Evolutionary conservation across 164 flowering plant species (phyloP).

Genomic region (Paratinospora sagittata): DNA sequence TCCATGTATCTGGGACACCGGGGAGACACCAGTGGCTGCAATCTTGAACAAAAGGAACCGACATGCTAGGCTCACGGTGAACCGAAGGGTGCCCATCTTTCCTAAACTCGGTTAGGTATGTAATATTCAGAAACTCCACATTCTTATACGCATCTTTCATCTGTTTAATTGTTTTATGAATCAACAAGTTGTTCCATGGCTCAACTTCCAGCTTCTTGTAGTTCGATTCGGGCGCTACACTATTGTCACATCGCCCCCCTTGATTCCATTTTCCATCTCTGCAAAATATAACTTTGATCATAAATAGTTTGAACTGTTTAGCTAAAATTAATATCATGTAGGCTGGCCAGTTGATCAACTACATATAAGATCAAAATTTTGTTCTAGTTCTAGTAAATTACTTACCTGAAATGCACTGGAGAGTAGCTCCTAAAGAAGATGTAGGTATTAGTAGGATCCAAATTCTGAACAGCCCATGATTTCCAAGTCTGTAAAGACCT

Average conservation of each 20-base stretch:
- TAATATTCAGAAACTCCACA: conserved; percentile 47
- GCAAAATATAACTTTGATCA: conserved; percentile 16
- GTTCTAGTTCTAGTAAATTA: background rate
- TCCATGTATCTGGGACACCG: conserved; percentile 84
- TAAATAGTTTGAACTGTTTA: background rate
- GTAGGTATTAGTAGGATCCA: conserved; percentile 32
- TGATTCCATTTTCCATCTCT: conserved; percentile 68
- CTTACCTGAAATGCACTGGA: conserved; percentile 64
- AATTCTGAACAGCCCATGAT: conserved; percentile 38
- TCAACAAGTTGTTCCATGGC: conserved; percentile 32
- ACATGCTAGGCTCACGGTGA: conserved; percentile 53
- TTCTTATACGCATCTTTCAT: conserved; percentile 29
- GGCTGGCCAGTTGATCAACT: background rate
- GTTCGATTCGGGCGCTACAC: conserved; percentile 45
- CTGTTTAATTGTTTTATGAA: conserved; percentile 30
- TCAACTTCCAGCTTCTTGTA: conserved; percentile 36
- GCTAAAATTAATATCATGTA: too few species aligned
- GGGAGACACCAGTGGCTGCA: conserved; percentile 91
- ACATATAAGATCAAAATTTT: background rate
- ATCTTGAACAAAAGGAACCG: conserved; percentile 38
- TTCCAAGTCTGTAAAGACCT: conserved; percentile 54
- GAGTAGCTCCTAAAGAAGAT: conserved; percentile 66
- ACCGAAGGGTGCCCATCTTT: conserved; percentile 62
- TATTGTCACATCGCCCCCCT: conserved; percentile 52
- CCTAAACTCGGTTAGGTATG: conserved; percentile 57